Percentiles rank a stretch among this genome's conserved stretches.
Conservation (phyloP, 176 grass and related monocot genomes). For the Juncus effusus region DNA sequence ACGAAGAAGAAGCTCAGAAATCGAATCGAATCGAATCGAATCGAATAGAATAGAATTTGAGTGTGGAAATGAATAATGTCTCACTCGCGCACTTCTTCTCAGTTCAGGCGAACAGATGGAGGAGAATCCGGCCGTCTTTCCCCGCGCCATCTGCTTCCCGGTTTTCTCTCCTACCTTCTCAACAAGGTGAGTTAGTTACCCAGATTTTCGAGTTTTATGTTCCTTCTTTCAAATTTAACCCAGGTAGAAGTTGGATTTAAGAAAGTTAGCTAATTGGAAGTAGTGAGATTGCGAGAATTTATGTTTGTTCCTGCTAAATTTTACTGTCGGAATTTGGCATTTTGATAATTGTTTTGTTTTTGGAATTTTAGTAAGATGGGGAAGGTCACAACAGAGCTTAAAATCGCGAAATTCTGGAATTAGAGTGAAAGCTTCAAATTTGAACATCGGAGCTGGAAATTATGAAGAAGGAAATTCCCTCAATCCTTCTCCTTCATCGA, state of each 20-base stretch:
- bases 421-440: conserved; percentile 61
- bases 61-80: neutral
- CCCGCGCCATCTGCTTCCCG: neutral
- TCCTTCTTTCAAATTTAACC: too few species aligned
- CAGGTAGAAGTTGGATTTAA: too few species aligned
- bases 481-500: conserved; percentile 38
- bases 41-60: neutral
- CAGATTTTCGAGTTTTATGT: too few species aligned
- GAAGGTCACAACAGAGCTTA: conserved; percentile 27
- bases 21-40: too few species aligned
- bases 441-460: conserved; percentile 54
- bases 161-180: neutral
- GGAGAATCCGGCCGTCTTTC: neutral
- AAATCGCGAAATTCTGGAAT: conserved; percentile 30
- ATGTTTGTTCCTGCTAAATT: neutral
- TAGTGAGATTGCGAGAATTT: neutral
- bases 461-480: conserved; percentile 45
- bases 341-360: conserved; percentile 13
- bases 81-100: conserved; percentile 4
- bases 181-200: neutral
- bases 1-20: neutral
- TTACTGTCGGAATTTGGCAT: too few species aligned
- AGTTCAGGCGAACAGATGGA: neutral
- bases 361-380: conserved; percentile 32
- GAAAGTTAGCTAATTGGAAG: neutral